Conservation (phyloP, 805 yeast genomes). For the Brettanomyces sp. region DNA sequence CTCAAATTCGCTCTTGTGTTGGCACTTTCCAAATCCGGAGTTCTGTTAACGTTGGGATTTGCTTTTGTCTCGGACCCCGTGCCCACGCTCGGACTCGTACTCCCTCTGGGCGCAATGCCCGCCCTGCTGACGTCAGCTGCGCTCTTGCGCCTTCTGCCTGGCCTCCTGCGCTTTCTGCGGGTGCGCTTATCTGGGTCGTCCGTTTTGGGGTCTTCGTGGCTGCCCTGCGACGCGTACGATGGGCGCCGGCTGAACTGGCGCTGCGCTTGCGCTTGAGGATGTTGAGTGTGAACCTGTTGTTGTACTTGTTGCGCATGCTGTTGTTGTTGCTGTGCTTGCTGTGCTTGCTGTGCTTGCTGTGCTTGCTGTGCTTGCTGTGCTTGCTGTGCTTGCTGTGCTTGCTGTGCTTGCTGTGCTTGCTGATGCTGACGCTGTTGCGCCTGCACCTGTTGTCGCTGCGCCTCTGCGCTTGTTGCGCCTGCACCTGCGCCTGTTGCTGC, state of each 20-base stretch:
- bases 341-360: too few relatives aligned
- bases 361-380: too few relatives aligned
- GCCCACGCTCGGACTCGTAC: too few relatives aligned
- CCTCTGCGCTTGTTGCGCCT: background rate
- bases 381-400: too few relatives aligned
- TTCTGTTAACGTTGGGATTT: too few relatives aligned
- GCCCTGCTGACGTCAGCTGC: background rate
- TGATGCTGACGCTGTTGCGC: conserved; percentile 3
- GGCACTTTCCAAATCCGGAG: too few relatives aligned
- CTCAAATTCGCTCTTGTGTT: too few relatives aligned
- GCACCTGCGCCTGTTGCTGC: background rate
- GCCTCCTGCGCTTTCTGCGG: background rate
- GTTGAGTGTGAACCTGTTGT: background rate
- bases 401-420: background rate
- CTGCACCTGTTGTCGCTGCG: background rate
- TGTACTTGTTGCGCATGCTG: background rate
- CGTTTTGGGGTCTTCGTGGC: background rate
- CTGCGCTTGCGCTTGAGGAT: background rate
- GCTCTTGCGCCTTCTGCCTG: background rate
- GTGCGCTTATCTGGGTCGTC: background rate
- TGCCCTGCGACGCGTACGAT: background rate
- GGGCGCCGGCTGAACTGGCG: background rate
- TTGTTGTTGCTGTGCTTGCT: background rate
- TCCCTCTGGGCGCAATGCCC: too few relatives aligned
- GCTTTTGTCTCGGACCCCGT: too few relatives aligned